Evolutionary conservation across 257 asterid species (phyloP).

Genomic region (Solanum pennellii): DNA sequence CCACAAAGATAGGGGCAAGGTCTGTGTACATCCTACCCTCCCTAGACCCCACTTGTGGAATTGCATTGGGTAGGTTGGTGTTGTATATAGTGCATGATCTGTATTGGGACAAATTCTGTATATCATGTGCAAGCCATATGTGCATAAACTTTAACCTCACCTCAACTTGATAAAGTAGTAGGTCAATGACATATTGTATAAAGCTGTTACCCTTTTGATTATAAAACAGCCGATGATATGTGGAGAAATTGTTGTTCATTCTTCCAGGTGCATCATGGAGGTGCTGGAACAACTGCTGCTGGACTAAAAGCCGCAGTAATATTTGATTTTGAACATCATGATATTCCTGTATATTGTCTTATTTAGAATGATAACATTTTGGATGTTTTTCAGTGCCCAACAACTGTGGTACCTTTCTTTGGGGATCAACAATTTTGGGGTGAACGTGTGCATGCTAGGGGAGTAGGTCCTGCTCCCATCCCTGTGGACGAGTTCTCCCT

Average conservation of each 20-base stretch:
- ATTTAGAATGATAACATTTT: neutral
- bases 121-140: neutral
- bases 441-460: conserved; percentile 67
- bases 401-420: conserved; percentile 83
- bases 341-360: neutral
- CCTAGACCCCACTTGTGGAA: neutral
- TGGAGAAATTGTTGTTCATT: neutral
- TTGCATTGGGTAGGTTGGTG: neutral
- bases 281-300: conserved; percentile 98
- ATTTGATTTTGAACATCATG: neutral
- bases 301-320: conserved; percentile 88
- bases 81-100: neutral
- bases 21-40: neutral
- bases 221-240: neutral
- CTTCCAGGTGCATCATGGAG: conserved; percentile 87
- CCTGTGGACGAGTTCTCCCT: conserved; percentile 75
- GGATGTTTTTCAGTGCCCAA: conserved; percentile 52
- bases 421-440: conserved; percentile 98
- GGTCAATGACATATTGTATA: neutral
- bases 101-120: neutral
- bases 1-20: neutral
- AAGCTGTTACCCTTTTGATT: neutral
- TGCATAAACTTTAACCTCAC: neutral
- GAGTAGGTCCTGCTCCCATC: conserved; percentile 90
- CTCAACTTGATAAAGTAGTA: neutral